Conservation (phyloP, 1,284 basidiomycete genomes). For the Apiotrichum montevideense region DNA sequence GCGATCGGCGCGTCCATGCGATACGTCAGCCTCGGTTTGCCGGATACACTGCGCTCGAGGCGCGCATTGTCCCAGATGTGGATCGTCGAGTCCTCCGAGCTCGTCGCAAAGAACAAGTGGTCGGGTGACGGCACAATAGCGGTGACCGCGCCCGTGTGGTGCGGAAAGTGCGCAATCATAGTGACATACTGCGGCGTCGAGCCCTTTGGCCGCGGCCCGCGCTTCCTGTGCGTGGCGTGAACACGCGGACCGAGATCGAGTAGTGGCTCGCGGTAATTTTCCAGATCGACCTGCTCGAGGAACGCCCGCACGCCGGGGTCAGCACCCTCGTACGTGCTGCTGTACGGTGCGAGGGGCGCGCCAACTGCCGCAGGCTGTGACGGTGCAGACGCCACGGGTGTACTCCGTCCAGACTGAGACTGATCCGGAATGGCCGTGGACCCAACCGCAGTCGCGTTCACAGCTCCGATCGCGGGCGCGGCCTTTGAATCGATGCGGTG, state of each 20-base stretch:
- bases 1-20: constrained; percentile 61
- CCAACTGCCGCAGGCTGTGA: constrained; percentile 13
- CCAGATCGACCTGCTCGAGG: constrained; percentile 81
- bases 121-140: constrained; percentile 84
- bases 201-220: constrained; percentile 53
- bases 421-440: constrained; percentile 36
- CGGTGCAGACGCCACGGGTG: constrained; percentile 17
- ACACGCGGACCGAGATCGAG: constrained; percentile 83
- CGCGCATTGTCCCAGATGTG: constrained; percentile 77
- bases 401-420: constrained; percentile 37
- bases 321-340: constrained; percentile 60
- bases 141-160: constrained; percentile 73
- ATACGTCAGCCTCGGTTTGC: constrained; percentile 39
- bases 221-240: constrained; percentile 69
- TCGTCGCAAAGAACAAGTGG: constrained; percentile 86
- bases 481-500: constrained; percentile 61
- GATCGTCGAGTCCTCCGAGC: constrained; percentile 76
- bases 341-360: constrained; percentile 28
- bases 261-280: constrained; percentile 71
- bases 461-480: constrained; percentile 73
- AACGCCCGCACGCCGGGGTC: constrained; percentile 78
- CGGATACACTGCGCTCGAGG: constrained; percentile 64
- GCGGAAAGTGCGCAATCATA: constrained; percentile 76
- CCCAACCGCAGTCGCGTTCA: constrained; percentile 67
- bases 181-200: constrained; percentile 59